Evolutionary conservation across 2,329 filamentous ascomycete genomes (phyloP).

Genomic region (Cryphonectria japonica): DNA sequence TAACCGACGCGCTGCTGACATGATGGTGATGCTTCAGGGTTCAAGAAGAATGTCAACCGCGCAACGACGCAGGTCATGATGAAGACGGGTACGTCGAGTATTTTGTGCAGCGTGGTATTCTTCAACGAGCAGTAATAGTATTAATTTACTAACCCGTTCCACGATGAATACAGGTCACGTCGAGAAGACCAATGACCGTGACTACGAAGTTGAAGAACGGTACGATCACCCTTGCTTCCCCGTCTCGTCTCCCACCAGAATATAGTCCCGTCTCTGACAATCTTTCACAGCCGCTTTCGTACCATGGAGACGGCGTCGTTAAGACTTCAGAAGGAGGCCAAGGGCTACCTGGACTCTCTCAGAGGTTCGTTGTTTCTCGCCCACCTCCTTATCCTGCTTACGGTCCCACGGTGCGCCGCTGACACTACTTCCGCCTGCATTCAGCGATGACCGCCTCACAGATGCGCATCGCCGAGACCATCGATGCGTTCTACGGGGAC

Average conservation of each 20-base stretch:
- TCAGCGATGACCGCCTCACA: slow-evolving; percentile 97
- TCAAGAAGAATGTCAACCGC: slow-evolving; percentile 97
- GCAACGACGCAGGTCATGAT: slow-evolving; percentile 99
- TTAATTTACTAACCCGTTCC: neutral
- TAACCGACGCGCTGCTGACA: neutral
- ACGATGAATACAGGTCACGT: slow-evolving; percentile 70
- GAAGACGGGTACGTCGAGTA: slow-evolving; percentile 75
- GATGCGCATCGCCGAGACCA: slow-evolving; percentile 99
- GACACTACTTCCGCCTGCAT: neutral
- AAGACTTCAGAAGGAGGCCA: slow-evolving; percentile 94
- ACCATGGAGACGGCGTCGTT: slow-evolving; percentile 96
- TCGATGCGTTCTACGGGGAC: slow-evolving; percentile 98
- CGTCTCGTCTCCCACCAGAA: neutral
- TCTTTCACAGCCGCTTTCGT: slow-evolving; percentile 75
- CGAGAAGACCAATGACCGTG: slow-evolving; percentile 96
- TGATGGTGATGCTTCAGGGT: slow-evolving; percentile 53
- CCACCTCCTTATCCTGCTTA: neutral
- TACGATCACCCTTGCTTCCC: slow-evolving; percentile 40
- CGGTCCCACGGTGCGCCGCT: neutral
- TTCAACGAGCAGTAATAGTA: slow-evolving; percentile 1
- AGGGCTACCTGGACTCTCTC: slow-evolving; percentile 94
- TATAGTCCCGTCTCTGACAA: slow-evolving; percentile 14
- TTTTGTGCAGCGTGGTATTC: neutral
- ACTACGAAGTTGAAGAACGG: slow-evolving; percentile 97
- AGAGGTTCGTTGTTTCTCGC: slow-evolving; percentile 61